Percentiles rank a stretch among this genome's conserved stretches.
phyloP scores from a whole-genome alignment of 345 rosid genomes.

The Cardiospermum halicacabum region DNA sequence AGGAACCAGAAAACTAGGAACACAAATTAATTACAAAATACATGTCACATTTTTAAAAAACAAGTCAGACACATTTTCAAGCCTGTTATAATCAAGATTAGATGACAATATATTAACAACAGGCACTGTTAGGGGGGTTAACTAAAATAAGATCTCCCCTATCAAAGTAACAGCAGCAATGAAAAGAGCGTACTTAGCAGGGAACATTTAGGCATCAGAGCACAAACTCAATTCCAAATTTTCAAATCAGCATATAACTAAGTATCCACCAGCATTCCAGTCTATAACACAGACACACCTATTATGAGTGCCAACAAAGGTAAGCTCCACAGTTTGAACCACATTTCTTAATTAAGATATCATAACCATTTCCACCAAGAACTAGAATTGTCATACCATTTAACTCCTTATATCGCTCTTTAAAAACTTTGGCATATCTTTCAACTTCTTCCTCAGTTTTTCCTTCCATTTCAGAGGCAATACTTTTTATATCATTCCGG shows the following conservation, averaged over 20 bases:
- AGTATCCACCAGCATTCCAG: not conserved
- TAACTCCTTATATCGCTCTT: conserved; percentile 88
- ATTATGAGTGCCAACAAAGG: not conserved
- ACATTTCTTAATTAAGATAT: not conserved
- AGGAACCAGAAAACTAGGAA: not conserved
- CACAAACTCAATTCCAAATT: not conserved
- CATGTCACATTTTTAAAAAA: too few relatives aligned
- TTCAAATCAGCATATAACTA: not conserved
- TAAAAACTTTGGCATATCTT: conserved; percentile 80
- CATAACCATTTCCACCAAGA: not conserved
- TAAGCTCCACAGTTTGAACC: not conserved
- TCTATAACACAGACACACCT: not conserved
- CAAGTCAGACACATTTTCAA: not conserved
- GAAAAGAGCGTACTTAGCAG: too few relatives aligned
- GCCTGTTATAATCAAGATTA: not conserved
- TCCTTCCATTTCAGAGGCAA: conserved; percentile 95
- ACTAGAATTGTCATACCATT: conserved; percentile 39
- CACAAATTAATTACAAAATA: not conserved
- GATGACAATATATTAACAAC: not conserved
- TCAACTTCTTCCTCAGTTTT: conserved; percentile 90
- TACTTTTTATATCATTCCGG: conserved; percentile 67
- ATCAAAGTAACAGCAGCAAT: not conserved
- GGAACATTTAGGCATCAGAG: not conserved
- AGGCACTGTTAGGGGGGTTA: not conserved
- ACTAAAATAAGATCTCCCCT: not conserved